A percentile compares a stretch with the other conserved stretches of the same genome.
These are phyloP conservation scores for Trichophyton equinum DNA, from an alignment of 2,329 filamentous ascomycete genomes.

Conservation along the genomic window DNA sequence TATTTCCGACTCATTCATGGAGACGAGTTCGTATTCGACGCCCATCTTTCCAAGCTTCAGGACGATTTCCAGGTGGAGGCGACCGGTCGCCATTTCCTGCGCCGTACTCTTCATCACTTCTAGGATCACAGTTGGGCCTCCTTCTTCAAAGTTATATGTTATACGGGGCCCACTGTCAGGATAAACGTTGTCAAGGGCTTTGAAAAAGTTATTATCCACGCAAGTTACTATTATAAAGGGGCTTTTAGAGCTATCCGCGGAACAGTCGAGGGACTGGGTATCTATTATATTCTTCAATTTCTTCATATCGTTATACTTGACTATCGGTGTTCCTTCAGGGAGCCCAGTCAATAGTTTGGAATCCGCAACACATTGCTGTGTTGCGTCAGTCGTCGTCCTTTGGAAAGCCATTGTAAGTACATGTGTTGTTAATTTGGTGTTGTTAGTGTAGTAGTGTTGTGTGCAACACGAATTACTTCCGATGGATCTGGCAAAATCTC, in stretches of 20 bases:
- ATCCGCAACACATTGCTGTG: background rate
- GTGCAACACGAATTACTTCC: no score
- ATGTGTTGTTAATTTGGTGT: background rate
- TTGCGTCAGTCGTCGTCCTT: background rate
- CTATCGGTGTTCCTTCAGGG: background rate
- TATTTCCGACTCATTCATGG: background rate
- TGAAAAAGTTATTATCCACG: background rate
- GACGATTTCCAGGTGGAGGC: background rate
- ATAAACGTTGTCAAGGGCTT: background rate
- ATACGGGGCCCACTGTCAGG: background rate
- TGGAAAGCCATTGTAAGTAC: background rate
- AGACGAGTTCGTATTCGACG: background rate
- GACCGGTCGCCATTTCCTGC: background rate
- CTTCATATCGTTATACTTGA: background rate
- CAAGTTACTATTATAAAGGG: background rate
- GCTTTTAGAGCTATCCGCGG: background rate
- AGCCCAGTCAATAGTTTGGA: background rate
- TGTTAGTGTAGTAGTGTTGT: background rate
- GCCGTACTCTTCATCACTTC: background rate
- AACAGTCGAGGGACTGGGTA: background rate
- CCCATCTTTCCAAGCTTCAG: background rate
- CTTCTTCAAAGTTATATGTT: background rate
- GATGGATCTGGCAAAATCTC: no score
- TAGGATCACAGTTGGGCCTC: background rate
- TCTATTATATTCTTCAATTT: background rate